Evolutionary conservation across 1,284 basidiomycete genomes (phyloP).

Genomic region (Trichosporon inkin): DNA sequence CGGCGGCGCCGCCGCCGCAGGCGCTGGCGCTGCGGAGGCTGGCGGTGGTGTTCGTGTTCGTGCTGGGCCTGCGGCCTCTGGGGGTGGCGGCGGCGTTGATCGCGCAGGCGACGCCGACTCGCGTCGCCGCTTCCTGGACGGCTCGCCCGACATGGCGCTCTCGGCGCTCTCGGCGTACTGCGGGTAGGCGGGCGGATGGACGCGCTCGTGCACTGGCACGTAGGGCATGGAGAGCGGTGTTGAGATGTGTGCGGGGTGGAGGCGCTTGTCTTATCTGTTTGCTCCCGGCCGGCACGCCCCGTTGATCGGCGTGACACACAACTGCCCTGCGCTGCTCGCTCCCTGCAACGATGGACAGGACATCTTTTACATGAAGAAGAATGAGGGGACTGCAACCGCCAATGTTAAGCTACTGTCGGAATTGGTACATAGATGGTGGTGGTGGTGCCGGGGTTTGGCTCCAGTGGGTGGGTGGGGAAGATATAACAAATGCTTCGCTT

Average conservation of each 20-base stretch:
- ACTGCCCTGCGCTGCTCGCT: too few relatives aligned
- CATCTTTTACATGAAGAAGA: background rate
- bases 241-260: background rate
- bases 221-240: conserved; percentile 25
- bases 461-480: background rate
- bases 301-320: too few relatives aligned
- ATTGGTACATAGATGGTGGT: too few relatives aligned
- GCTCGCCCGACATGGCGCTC: conserved; percentile 27
- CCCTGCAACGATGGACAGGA: background rate
- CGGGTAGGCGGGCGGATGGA: conserved; percentile 23
- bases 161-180: conserved; percentile 10
- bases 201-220: conserved; percentile 36
- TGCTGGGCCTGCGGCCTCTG: too few relatives aligned
- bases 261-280: too few relatives aligned
- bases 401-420: background rate
- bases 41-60: too few relatives aligned
- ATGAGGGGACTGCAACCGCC: background rate
- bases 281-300: too few relatives aligned
- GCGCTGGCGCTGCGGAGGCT: background rate
- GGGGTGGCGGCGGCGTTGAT: background rate
- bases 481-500: too few relatives aligned
- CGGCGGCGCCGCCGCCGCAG: too few relatives aligned
- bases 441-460: background rate
- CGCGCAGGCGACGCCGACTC: conserved; percentile 7
- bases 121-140: conserved; percentile 29